These are phyloP conservation scores for Lentinus brumalis DNA, from an alignment of 768 basidiomycete genomes.

Conservation along the genomic window DNA sequence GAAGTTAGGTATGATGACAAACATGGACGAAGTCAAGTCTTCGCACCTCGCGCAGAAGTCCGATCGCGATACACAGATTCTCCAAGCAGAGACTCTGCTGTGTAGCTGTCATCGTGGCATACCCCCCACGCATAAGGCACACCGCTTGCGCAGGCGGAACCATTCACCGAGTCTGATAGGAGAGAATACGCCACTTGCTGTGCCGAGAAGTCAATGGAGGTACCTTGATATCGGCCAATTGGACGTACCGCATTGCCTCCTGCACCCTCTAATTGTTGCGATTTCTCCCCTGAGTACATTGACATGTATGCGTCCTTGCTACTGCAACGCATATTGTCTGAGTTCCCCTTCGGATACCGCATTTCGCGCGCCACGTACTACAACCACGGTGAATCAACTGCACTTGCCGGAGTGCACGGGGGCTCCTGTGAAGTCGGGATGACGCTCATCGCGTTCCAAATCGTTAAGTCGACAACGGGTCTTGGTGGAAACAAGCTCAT, in stretches of 20 bases:
- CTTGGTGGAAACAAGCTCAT: too few relatives aligned
- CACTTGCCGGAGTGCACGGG: not conserved
- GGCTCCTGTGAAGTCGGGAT: too few relatives aligned
- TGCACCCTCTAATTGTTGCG: not conserved
- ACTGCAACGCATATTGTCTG: not conserved
- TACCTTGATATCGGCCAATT: not conserved
- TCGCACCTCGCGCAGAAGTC: constrained; percentile 4
- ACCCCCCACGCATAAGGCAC: not conserved
- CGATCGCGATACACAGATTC: constrained; percentile 8
- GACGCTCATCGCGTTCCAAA: too few relatives aligned
- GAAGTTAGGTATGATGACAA: not conserved
- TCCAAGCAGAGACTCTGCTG: constrained; percentile 11
- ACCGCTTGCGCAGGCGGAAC: not conserved
- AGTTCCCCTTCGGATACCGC: constrained; percentile 6
- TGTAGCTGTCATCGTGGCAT: constrained; percentile 10
- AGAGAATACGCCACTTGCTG: too few relatives aligned
- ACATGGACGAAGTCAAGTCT: not conserved
- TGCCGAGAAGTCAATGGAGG: not conserved
- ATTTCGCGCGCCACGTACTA: not conserved
- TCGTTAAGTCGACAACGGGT: too few relatives aligned
- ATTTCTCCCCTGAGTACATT: not conserved
- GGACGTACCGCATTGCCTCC: constrained; percentile 16
- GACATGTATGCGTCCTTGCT: not conserved
- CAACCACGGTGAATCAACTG: not conserved
- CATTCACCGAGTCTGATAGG: not conserved